Percentiles rank a stretch among this genome's conserved stretches.
These are phyloP conservation scores for Tricholoma saponaceum DNA, from an alignment of 768 basidiomycete species.

Conservation along the genomic window DNA sequence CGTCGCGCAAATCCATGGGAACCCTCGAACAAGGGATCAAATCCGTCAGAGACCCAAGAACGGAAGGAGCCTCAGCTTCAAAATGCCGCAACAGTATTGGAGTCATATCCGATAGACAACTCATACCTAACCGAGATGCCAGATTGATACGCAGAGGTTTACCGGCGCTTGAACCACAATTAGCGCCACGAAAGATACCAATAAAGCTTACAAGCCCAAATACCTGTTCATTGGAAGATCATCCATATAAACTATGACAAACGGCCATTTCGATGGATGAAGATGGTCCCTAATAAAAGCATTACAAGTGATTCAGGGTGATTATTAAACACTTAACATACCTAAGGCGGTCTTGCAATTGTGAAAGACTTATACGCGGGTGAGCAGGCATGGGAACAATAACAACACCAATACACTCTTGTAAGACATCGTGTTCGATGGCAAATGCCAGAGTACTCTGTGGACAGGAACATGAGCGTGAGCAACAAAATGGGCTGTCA, in stretches of 20 bases:
- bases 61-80: slow-evolving; percentile 30
- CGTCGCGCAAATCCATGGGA: slow-evolving; percentile 20
- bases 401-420: slow-evolving; percentile 43
- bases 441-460: slow-evolving; percentile 40
- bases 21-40: slow-evolving; percentile 35
- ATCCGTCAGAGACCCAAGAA: slow-evolving; percentile 28
- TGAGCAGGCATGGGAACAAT: slow-evolving; percentile 31
- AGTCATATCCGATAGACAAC: slow-evolving; percentile 28
- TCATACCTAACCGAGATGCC: slow-evolving; percentile 36
- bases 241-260: slow-evolving; percentile 42
- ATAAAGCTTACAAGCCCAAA: not conserved
- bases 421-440: slow-evolving; percentile 42
- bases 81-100: slow-evolving; percentile 36
- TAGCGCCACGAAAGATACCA: not conserved
- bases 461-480: not conserved
- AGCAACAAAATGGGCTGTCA: not conserved
- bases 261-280: slow-evolving; percentile 49
- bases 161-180: slow-evolving; percentile 26
- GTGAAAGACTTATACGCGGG: slow-evolving; percentile 35
- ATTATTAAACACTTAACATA: slow-evolving; percentile 10
- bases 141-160: slow-evolving; percentile 45
- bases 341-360: slow-evolving; percentile 40
- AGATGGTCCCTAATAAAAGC: slow-evolving; percentile 31
- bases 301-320: not conserved
- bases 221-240: slow-evolving; percentile 42